phyloP scores from a whole-genome alignment of 192 early-diverging fungal genomes.

The Linnemannia zychae region DNA sequence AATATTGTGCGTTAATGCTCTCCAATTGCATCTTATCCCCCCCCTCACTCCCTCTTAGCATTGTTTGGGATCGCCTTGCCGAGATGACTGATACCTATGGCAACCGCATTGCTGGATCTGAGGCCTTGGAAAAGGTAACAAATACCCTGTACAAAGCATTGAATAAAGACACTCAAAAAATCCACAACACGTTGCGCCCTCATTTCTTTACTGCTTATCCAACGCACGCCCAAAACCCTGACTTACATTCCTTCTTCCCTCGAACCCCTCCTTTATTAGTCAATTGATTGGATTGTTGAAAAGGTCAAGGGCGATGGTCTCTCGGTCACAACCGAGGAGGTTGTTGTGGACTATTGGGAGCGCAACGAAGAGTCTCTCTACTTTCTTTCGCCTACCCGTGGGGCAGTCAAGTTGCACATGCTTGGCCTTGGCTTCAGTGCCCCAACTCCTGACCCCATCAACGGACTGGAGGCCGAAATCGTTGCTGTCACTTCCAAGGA shows the following conservation, averaged over 20 bases:
- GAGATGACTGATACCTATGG: constrained; percentile 75
- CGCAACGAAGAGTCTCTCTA: constrained; percentile 68
- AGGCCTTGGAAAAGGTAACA: constrained; percentile 61
- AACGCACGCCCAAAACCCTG: not conserved
- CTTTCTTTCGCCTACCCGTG: constrained; percentile 62
- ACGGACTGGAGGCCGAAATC: constrained; percentile 60
- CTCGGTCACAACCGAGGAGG: constrained; percentile 67
- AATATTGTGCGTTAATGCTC: not conserved
- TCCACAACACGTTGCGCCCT: not conserved
- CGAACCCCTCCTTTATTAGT: constrained; percentile 27
- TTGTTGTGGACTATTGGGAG: constrained; percentile 64
- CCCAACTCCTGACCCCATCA: constrained; percentile 48
- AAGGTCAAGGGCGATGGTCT: constrained; percentile 59
- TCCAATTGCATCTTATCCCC: not conserved
- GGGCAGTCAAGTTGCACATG: constrained; percentile 62
- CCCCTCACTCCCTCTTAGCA: constrained; percentile 12
- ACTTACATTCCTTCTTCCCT: not conserved
- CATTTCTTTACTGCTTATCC: not conserved
- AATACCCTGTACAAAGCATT: too few relatives aligned
- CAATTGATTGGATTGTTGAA: constrained; percentile 67
- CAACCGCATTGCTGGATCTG: constrained; percentile 67
- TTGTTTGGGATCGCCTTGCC: constrained; percentile 70
- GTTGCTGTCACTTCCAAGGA: constrained; percentile 66
- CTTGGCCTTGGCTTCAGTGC: constrained; percentile 68
- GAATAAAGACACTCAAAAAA: not conserved